A percentile compares a stretch with the other conserved stretches of the same genome.
Evolutionary conservation across 1,284 basidiomycete genomes (phyloP).

Genomic region (Irpex rosettiformis): DNA sequence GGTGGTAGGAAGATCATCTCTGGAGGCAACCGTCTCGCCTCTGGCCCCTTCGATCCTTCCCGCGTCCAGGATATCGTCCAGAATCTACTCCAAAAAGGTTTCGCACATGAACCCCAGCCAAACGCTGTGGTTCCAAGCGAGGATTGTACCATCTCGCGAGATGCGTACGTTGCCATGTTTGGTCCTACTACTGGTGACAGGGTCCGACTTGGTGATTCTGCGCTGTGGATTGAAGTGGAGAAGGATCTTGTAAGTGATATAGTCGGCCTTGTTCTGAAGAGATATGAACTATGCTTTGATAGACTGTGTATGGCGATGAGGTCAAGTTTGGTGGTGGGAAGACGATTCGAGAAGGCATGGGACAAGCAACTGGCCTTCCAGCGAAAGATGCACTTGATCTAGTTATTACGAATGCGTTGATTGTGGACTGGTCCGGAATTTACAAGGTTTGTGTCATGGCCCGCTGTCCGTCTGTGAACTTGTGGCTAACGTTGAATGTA

Average conservation of each 20-base stretch:
- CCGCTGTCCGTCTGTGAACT: conserved; percentile 1
- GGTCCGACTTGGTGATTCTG: conserved; percentile 86
- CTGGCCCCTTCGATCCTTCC: conserved; percentile 46
- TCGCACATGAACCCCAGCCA: conserved; percentile 62
- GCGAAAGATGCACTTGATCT: conserved; percentile 79
- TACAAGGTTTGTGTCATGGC: conserved; percentile 65
- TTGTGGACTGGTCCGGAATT: conserved; percentile 94
- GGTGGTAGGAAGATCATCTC: conserved; percentile 71
- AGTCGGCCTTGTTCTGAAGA: background rate
- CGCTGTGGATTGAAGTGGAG: conserved; percentile 93
- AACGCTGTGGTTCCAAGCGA: conserved; percentile 43
- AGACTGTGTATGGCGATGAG: conserved; percentile 90
- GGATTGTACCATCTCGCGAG: conserved; percentile 56
- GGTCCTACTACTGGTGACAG: conserved; percentile 93
- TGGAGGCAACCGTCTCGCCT: conserved; percentile 80
- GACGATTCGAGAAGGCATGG: conserved; percentile 94
- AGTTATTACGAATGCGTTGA: conserved; percentile 92
- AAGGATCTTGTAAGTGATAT: conserved; percentile 65
- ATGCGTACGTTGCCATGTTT: conserved; percentile 87
- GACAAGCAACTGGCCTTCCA: conserved; percentile 79
- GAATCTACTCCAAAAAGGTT: conserved; percentile 48
- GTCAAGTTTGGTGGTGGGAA: conserved; percentile 98
- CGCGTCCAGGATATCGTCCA: conserved; percentile 46
- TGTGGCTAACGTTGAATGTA: conserved; percentile 29
- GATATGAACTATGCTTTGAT: background rate